phyloP scores from a whole-genome alignment of 2,329 filamentous ascomycete genomes.

The Cyphellophora attinorum region DNA sequence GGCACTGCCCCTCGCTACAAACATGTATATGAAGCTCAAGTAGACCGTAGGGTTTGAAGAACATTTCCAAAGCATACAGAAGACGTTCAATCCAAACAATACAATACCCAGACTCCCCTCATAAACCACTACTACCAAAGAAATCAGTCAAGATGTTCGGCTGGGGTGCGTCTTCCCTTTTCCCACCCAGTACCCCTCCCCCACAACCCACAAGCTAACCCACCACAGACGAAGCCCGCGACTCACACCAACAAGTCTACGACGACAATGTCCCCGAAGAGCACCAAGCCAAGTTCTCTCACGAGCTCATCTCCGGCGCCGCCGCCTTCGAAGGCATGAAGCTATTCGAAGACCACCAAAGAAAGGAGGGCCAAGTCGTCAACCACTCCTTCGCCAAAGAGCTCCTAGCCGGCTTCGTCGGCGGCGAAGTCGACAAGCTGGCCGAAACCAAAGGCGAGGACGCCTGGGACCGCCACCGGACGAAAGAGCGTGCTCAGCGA shows the following conservation, averaged over 20 bases:
- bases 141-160: slow-evolving; percentile 10
- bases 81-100: too few relatives aligned
- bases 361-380: slow-evolving; percentile 60
- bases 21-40: too few relatives aligned
- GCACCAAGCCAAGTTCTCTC: slow-evolving; percentile 56
- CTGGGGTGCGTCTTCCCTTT: slow-evolving; percentile 2
- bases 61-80: too few relatives aligned
- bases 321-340: slow-evolving; percentile 75
- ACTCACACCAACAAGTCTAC: slow-evolving; percentile 48
- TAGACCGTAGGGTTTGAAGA: too few relatives aligned
- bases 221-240: slow-evolving; percentile 39
- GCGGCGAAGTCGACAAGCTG: slow-evolving; percentile 66
- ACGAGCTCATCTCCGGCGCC: slow-evolving; percentile 66
- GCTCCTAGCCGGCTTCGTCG: slow-evolving; percentile 60
- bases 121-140: slow-evolving; percentile 1
- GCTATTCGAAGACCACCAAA: slow-evolving; percentile 66
- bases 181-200: neutral
- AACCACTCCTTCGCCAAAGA: slow-evolving; percentile 70
- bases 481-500: slow-evolving; percentile 49
- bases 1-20: too few relatives aligned
- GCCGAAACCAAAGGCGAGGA: slow-evolving; percentile 61
- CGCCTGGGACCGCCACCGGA: slow-evolving; percentile 47
- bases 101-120: neutral
- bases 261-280: slow-evolving; percentile 35
- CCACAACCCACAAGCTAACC: neutral